Base-by-base conservation (phyloP, 148 eudicot species). In the Polygonum aviculare region DNA sequence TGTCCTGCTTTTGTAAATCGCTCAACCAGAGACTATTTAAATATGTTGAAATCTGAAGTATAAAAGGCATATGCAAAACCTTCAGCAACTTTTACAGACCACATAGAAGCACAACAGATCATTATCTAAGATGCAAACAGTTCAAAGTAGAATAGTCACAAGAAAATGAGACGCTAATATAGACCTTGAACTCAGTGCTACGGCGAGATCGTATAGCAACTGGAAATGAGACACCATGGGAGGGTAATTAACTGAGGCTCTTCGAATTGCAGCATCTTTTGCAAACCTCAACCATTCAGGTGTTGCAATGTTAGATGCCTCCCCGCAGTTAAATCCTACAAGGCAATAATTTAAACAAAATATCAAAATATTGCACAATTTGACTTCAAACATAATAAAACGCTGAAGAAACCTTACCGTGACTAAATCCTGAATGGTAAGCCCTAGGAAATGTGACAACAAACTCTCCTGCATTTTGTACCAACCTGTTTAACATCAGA, bases 161-260 rank as follows among this genome's bases (percentile, higher is more conserved):
- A 22, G 36, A 41, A 31, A 79, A 33, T 70, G 75, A 65, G 77
- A 72, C 76, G 48, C 79, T 69, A 79, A 54, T 26, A 48, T 77
- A 45, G 70, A 95, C 99, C 99, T 92, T 82, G 96, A 88, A 81
- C 88, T 86, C 76, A 90, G 80, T 1, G 90, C 85, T 71, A 95
- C 77, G 41, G 97, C 99, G 60, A 95, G 94, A 82, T 95, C 99
- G 83, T 95, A 95, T 4, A 95, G 90, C 86, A 95, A 82, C 82
- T 95, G 99, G 77, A 86, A 89, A 79, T 95, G 99, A 79, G 99
- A 95, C 78, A 95, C 97, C 99, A 95, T 92, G 47, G 99, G 98
- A 55, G 97, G 90, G 79, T 88, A 89, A 82, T 90, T 95, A 70
- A 91, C 87, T 54, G 99, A 86, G 69, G 99, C 97, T 82, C 99